These are phyloP conservation scores for Ophiocordyceps unilateralis DNA, from an alignment of 2,329 filamentous ascomycete species.

Conservation along the genomic window DNA sequence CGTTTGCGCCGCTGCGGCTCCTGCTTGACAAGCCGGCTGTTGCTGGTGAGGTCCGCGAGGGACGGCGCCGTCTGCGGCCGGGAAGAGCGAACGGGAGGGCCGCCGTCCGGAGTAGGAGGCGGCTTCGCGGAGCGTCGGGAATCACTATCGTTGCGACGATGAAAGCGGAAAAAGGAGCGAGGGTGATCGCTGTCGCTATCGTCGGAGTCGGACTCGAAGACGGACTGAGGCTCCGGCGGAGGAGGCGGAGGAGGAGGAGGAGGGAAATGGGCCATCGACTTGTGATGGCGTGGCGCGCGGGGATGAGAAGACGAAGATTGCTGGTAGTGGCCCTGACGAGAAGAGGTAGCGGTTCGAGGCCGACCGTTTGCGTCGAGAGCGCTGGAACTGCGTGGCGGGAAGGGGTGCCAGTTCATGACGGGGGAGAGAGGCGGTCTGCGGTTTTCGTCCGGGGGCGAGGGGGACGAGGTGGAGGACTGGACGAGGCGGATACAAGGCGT, in stretches of 20 bases:
- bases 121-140: constrained; percentile 7
- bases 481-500: constrained; percentile 8
- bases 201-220: constrained; percentile 32
- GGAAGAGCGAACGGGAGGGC: constrained; percentile 1
- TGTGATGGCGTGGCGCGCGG: constrained; percentile 9
- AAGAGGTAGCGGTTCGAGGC: not conserved
- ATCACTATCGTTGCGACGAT: constrained; percentile 19
- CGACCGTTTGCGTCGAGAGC: not conserved
- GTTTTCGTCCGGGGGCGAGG: constrained; percentile 9
- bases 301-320: constrained; percentile 3
- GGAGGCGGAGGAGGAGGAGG: constrained; percentile 5
- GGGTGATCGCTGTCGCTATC: constrained; percentile 13
- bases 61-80: constrained; percentile 8
- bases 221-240: constrained; percentile 17
- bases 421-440: constrained; percentile 1
- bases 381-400: not conserved
- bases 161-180: constrained; percentile 26
- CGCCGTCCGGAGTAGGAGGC: not conserved
- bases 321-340: not conserved
- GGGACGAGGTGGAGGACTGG: constrained; percentile 9
- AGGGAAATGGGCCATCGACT: constrained; percentile 9
- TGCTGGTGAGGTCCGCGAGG: constrained; percentile 3
- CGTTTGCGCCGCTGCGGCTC: constrained; percentile 8
- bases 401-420: not conserved
- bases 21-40: constrained; percentile 1